Evolutionary conservation across 768 basidiomycete species (phyloP).

Genomic region (Agrocybe praecox): DNA sequence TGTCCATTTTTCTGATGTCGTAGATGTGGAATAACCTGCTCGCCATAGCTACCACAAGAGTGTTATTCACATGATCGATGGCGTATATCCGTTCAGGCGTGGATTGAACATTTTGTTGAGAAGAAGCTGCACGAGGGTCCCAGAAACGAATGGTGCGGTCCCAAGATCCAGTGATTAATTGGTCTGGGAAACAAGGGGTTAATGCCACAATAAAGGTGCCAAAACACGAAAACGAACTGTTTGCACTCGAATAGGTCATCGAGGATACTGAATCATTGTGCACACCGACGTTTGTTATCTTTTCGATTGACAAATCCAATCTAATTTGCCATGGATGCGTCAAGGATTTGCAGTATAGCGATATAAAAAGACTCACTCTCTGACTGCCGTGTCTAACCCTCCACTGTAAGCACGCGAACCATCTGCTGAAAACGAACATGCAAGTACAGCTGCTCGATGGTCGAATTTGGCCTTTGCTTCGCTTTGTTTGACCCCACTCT

Average conservation of each 20-base stretch:
- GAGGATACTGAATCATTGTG: slow-evolving; percentile 82
- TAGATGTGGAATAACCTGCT: slow-evolving; percentile 90
- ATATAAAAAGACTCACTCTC: slow-evolving; percentile 49
- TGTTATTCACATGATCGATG: slow-evolving; percentile 77
- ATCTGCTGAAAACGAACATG: slow-evolving; percentile 72
- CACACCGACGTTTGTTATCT: slow-evolving; percentile 72
- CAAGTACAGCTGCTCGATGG: slow-evolving; percentile 87
- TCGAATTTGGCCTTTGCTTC: slow-evolving; percentile 82
- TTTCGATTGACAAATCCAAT: slow-evolving; percentile 76
- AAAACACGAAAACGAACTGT: slow-evolving; percentile 47
- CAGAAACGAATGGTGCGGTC: slow-evolving; percentile 87
- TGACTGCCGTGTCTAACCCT: slow-evolving; percentile 81
- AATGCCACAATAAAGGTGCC: not conserved
- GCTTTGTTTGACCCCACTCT: slow-evolving; percentile 57
- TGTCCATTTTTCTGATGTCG: slow-evolving; percentile 77
- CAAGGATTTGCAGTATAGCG: not conserved
- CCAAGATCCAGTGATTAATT: slow-evolving; percentile 88
- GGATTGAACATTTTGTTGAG: slow-evolving; percentile 60
- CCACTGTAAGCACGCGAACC: slow-evolving; percentile 77
- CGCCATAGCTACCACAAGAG: slow-evolving; percentile 91
- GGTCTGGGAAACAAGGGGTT: slow-evolving; percentile 41
- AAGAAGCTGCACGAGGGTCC: slow-evolving; percentile 69
- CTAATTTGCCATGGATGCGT: slow-evolving; percentile 37
- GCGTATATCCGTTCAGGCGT: slow-evolving; percentile 87
- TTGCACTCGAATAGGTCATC: slow-evolving; percentile 68